These are phyloP conservation scores for Avena insularis DNA, from an alignment of 176 grass and related monocot genomes.

Conservation along the genomic window DNA sequence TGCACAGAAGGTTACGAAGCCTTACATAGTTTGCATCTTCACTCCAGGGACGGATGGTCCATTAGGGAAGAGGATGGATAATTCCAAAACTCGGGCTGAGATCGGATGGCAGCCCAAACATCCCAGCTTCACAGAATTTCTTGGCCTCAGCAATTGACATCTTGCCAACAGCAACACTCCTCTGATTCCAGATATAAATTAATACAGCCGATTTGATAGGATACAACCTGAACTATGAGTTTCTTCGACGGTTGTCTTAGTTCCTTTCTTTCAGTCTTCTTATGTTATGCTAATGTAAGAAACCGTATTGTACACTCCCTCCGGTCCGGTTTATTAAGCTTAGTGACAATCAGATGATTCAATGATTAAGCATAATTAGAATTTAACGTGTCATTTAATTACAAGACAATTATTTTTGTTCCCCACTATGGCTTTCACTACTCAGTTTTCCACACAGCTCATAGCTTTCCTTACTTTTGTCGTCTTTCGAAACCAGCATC, in stretches of 20 bases:
- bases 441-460: too few relatives aligned
- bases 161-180: neutral
- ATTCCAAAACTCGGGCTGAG: slow-evolving; percentile 77
- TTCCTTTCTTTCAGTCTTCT: neutral
- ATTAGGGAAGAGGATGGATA: slow-evolving; percentile 83
- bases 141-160: slow-evolving; percentile 59
- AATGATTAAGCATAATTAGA: too few relatives aligned
- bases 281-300: neutral
- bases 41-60: slow-evolving; percentile 66
- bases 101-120: slow-evolving; percentile 82
- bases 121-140: slow-evolving; percentile 64
- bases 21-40: slow-evolving; percentile 22
- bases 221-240: neutral
- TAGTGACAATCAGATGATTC: too few relatives aligned
- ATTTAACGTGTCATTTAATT: too few relatives aligned
- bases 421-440: too few relatives aligned
- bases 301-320: neutral
- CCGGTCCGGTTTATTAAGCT: too few relatives aligned
- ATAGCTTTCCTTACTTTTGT: too few relatives aligned
- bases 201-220: neutral
- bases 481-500: too few relatives aligned
- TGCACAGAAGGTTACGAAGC: neutral
- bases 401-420: too few relatives aligned
- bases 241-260: neutral
- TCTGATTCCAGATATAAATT: slow-evolving; percentile 18